Conservation (phyloP, 2,329 filamentous ascomycete species). For the Lachnellula willkommii region DNA sequence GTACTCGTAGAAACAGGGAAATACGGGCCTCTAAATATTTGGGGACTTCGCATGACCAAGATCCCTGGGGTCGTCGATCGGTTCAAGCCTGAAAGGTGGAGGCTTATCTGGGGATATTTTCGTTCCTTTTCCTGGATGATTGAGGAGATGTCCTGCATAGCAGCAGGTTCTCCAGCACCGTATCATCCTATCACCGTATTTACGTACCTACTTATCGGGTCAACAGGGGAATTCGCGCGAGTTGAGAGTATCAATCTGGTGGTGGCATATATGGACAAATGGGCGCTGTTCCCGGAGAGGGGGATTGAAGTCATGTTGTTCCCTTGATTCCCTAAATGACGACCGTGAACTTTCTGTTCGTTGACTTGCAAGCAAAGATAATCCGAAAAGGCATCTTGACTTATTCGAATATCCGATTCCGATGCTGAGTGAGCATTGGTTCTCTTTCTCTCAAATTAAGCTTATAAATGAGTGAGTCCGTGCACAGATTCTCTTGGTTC, state of each 20-base stretch:
- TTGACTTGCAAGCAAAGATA: too few relatives aligned
- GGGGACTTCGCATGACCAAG: not conserved
- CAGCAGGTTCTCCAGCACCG: not conserved
- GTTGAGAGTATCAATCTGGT: not conserved
- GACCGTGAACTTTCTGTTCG: too few relatives aligned
- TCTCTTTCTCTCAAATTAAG: too few relatives aligned
- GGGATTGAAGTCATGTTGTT: constrained; percentile 3
- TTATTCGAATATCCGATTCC: too few relatives aligned
- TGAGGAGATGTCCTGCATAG: not conserved
- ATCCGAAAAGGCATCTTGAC: too few relatives aligned
- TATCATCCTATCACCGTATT: too few relatives aligned
- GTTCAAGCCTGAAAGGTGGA: not conserved
- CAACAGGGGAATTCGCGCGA: not conserved
- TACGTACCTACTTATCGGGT: not conserved
- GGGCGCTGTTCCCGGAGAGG: not conserved
- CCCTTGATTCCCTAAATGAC: not conserved
- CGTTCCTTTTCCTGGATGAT: not conserved
- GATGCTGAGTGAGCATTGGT: too few relatives aligned
- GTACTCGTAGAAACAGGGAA: not conserved
- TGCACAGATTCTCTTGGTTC: too few relatives aligned
- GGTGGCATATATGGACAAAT: not conserved
- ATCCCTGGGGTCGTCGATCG: not conserved
- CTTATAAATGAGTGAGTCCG: too few relatives aligned
- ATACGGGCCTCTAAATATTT: not conserved
- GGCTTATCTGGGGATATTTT: not conserved